These are phyloP conservation scores for Diphasiastrum complanatum DNA, from an alignment of 83 land plant species.

Conservation along the genomic window DNA sequence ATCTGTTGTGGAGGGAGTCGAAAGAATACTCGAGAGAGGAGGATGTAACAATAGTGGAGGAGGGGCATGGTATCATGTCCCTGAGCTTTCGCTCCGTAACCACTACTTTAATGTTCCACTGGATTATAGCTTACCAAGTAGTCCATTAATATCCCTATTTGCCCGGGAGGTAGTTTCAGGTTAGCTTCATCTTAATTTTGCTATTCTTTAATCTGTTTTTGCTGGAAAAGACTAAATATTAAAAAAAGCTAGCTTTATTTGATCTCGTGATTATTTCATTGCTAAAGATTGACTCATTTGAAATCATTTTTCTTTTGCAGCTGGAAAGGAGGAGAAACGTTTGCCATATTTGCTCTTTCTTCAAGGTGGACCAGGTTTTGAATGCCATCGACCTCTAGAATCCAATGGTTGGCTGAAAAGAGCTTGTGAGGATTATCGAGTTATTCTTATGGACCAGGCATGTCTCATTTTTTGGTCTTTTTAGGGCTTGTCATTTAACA, in stretches of 20 bases:
- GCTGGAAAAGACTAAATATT: not conserved
- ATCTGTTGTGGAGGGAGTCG: not conserved
- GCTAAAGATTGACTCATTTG: not conserved
- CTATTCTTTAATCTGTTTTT: not conserved
- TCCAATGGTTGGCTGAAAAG: slow-evolving; percentile 82
- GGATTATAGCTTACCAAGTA: slow-evolving; percentile 19
- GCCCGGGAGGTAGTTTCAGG: slow-evolving; percentile 36
- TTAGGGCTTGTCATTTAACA: not conserved
- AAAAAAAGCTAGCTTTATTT: slow-evolving; percentile 30
- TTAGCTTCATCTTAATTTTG: slow-evolving; percentile 2
- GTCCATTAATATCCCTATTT: slow-evolving; percentile 28
- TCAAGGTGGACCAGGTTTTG: slow-evolving; percentile 96
- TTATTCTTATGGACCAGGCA: slow-evolving; percentile 85
- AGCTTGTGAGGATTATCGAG: slow-evolving; percentile 78
- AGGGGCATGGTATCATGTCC: slow-evolving; percentile 35
- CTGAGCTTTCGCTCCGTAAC: slow-evolving; percentile 29
- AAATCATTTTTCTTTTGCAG: slow-evolving; percentile 33
- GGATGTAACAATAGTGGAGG: not conserved
- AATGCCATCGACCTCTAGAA: slow-evolving; percentile 68
- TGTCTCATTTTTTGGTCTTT: not conserved
- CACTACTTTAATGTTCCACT: slow-evolving; percentile 32
- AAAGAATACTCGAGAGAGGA: not conserved
- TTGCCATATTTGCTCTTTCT: slow-evolving; percentile 74
- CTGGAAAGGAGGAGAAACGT: slow-evolving; percentile 67
- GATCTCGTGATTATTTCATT: slow-evolving; percentile 50